phyloP scores from a whole-genome alignment of 2,329 filamentous ascomycete genomes.

The Penicillium polonicum region DNA sequence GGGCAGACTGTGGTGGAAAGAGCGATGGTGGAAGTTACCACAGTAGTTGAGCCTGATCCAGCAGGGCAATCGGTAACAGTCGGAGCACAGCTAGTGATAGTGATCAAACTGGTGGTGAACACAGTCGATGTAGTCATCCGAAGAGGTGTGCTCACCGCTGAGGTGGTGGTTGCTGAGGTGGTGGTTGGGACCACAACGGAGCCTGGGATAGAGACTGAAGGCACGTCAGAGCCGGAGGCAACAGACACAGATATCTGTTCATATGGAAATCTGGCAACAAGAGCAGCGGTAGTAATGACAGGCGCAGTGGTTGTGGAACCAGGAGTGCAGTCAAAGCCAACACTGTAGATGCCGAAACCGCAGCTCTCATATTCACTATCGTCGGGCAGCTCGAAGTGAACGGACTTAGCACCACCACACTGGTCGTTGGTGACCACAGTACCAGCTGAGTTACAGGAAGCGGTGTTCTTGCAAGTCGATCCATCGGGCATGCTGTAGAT shows the following conservation, averaged over 20 bases:
- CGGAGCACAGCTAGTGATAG: conserved; percentile 43
- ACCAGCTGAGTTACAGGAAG: conserved; percentile 65
- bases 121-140: conserved; percentile 39
- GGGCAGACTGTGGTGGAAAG: conserved; percentile 62
- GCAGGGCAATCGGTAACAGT: conserved; percentile 53
- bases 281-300: conserved; percentile 1
- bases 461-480: conserved; percentile 74
- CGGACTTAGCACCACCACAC: conserved; percentile 85
- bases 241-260: conserved; percentile 26
- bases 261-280: conserved; percentile 12
- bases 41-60: conserved; percentile 41
- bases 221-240: conserved; percentile 15
- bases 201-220: conserved; percentile 6
- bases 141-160: conserved; percentile 18
- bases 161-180: conserved; percentile 15
- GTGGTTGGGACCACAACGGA: conserved; percentile 1
- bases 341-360: conserved; percentile 57
- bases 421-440: conserved; percentile 76
- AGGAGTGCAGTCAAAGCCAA: conserved; percentile 32
- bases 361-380: conserved; percentile 59
- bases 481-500: conserved; percentile 84
- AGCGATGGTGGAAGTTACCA: conserved; percentile 57
- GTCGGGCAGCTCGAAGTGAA: conserved; percentile 66
- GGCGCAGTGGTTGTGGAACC: conserved; percentile 13
- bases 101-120: conserved; percentile 38